These are phyloP conservation scores for Aspergillus pseudoviridinutans DNA, from an alignment of 2,329 filamentous ascomycete genomes.

Conservation along the genomic window DNA sequence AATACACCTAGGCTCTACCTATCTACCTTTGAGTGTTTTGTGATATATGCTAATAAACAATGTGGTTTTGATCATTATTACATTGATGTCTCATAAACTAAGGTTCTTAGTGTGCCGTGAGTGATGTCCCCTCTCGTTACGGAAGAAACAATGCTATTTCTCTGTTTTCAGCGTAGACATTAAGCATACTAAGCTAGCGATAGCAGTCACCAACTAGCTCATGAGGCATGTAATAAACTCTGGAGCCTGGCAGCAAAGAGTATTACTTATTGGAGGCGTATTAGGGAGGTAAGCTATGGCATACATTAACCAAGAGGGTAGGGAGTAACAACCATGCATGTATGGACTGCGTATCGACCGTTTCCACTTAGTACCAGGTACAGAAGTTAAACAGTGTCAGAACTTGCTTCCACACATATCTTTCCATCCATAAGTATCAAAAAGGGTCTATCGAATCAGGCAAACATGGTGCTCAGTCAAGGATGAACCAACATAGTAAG, in stretches of 20 bases:
- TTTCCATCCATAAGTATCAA: background rate
- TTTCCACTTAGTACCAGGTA: background rate
- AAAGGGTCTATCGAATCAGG: background rate
- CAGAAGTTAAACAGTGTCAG: background rate
- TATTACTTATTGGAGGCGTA: no score
- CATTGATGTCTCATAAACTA: background rate
- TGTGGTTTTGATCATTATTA: no score
- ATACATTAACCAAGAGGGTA: no score
- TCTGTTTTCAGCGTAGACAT: background rate
- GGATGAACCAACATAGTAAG: background rate
- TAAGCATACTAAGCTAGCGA: no score
- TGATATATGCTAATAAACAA: no score
- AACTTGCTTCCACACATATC: background rate
- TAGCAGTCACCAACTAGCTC: no score
- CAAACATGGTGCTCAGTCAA: background rate
- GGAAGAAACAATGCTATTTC: no score
- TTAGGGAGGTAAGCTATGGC: no score
- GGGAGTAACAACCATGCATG: background rate
- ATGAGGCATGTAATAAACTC: no score
- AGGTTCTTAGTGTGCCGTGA: background rate
- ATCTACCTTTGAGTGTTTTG: background rate
- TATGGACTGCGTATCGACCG: background rate
- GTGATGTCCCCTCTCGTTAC: no score
- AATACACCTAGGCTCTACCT: background rate
- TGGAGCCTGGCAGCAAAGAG: no score